A percentile compares a stretch with the other conserved stretches of the same genome.
phyloP scores from a whole-genome alignment of 768 basidiomycete species.

The Kwoniella dendrophila region DNA sequence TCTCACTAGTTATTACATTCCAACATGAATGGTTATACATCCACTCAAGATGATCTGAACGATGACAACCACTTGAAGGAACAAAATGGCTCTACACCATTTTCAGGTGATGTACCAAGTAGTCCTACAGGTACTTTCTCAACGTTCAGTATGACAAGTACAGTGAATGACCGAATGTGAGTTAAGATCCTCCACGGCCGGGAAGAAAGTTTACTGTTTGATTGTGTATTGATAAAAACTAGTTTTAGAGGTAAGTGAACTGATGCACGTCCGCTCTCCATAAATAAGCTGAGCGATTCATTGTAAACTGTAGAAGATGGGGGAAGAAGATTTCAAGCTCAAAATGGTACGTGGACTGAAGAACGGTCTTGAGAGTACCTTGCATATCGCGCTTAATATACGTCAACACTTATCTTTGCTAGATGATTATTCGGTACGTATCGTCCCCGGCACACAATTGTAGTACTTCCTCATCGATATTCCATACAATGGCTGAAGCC shows the following conservation, averaged over 20 bases:
- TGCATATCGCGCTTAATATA: no score
- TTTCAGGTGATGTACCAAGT: background rate
- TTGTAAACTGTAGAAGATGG: slow-evolving; percentile 11
- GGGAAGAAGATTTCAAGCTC: slow-evolving; percentile 20
- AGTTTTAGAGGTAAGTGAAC: slow-evolving; percentile 17
- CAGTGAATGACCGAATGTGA: slow-evolving; percentile 17
- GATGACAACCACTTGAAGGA: background rate
- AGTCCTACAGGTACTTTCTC: slow-evolving; percentile 14
- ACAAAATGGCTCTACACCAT: background rate
- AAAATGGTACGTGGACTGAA: slow-evolving; percentile 10
- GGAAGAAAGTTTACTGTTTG: background rate
- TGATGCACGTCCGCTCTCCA: background rate
- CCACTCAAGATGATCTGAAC: no score
- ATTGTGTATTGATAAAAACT: background rate
- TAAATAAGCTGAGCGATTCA: background rate
- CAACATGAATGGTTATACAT: no score
- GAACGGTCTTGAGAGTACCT: no score
- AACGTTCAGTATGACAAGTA: slow-evolving; percentile 15
- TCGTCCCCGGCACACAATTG: background rate
- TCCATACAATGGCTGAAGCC: background rate
- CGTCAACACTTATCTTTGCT: background rate
- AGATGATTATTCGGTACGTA: slow-evolving; percentile 23
- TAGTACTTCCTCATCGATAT: background rate
- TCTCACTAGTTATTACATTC: no score
- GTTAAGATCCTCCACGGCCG: background rate